Base-by-base conservation (phyloP, 345 rosid species). In the Chamaenerion angustifolium region DNA sequence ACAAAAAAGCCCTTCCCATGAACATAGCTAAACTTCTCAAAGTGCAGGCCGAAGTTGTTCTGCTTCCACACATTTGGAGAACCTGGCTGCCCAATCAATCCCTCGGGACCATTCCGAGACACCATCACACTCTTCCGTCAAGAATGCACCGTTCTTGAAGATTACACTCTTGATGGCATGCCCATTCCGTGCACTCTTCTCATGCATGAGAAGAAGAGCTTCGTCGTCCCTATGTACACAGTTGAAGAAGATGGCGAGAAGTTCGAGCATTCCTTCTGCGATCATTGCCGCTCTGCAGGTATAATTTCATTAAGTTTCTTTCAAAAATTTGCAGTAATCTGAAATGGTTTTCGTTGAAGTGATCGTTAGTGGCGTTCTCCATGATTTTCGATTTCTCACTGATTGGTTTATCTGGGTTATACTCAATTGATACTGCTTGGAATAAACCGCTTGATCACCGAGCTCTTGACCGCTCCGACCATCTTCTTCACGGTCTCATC, bases 261-360 rank as follows among this genome's bases (percentile, higher is more conserved):
- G 19, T 76, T 83, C 0, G 17, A 65, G 1, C 62, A 56, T 1
- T 83, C 92, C 0, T 71, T 67, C 44, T 90, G 98, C 13, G 81
- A 90, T 57, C 89, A 79, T 43, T 83, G 96, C 76, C 63, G 75
- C 55, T 81, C 82, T 63, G 66, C 71, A n/a, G 94, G 92, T 88
- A 56, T 1, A 41, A 3, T 49, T 9, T 6, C 40, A 10, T 49
- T 23, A 23, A 37, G 51, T 48, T 15, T 19, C 13, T 19, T 48
- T 12, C 6, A 11, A 12, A 12, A 15, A 19, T 12, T 15, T 21
- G 23, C 27, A 4, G 40, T 11, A 23, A 21, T 16, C 14, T 27
- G 52, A 15, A 23, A 3, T 11, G 1, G 25, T 35, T 49, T 49
- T 11, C 52, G 41, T 23, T 46, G 17, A 21, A 21, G 25, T 21